Evolutionary conservation across 78 protist genomes (phyloP), one percentile per base, ranked within the genome.

Genomic region (Carpediemonas membranifera): DNA sequence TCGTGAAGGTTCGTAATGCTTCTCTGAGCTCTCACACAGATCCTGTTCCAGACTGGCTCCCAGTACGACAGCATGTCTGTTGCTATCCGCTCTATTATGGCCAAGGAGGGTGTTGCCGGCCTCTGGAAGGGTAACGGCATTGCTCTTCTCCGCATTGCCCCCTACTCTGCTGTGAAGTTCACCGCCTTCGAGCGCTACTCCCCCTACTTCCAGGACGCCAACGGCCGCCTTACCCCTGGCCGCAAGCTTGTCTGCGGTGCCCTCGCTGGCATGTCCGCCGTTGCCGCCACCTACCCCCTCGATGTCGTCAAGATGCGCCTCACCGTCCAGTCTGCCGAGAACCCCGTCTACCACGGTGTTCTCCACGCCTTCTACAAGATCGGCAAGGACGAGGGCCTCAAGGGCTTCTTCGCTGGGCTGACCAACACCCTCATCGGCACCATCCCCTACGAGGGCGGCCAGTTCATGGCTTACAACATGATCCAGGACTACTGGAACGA

Each of bases 251-350:
- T 50, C 30, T 7, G 35, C 5, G 70, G 70, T 24, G 55, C 70
- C 25, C 55, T 65, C 35, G 70, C 70, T 7, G 70, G 70, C 7
- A 50, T 33, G 30, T 54, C 58, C n/a, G 70, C 63, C 21, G 28
- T 31, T 36, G 21, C 58, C 50, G n/a, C 28, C 25, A 65, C 70
- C n/a, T 39, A 65, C 28, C 70, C 70, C 28, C 28, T 65, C 35
- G 70, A 65, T 39, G 70, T 65, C 28, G 55, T 65, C 24, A 65
- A 31, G 58, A 19, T 18, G 13, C 11, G 35, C 5, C 9, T 41
- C 47, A 13, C 47, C 47, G 9, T 41, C 47, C 47, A 41, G 47
- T 41, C 47, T 9, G 19, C 5, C 35, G 60, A 34, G 33, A 33
- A 56, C 35, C 35, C 60, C 33, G 9, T 13, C 19, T 56, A 56